Evolutionary conservation across 2,329 filamentous ascomycete species (phyloP).

Genomic region (Nannizzia gypsea): DNA sequence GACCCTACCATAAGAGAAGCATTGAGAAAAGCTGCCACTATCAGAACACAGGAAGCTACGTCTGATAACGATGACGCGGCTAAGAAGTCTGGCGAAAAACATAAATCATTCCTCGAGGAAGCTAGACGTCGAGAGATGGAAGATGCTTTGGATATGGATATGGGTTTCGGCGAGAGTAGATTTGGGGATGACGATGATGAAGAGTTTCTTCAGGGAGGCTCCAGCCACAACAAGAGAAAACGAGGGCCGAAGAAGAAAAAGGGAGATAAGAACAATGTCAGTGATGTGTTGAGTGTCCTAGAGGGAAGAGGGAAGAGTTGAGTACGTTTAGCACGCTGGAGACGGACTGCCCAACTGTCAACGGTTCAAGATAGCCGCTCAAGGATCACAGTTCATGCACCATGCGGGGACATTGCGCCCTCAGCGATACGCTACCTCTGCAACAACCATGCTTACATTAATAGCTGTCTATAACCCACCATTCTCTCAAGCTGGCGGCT

Average conservation of each 20-base stretch:
- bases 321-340: not conserved
- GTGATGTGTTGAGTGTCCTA: conserved; percentile 69
- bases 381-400: no score
- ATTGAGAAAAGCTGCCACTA: conserved; percentile 67
- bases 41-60: conserved; percentile 39
- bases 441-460: no score
- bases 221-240: conserved; percentile 35
- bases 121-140: conserved; percentile 49
- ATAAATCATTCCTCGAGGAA: conserved; percentile 60
- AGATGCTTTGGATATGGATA: conserved; percentile 82
- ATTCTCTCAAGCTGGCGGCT: no score
- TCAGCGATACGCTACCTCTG: no score
- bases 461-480: no score
- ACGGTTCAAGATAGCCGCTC: no score
- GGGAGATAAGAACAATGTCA: conserved; percentile 52
- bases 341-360: not conserved
- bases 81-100: conserved; percentile 54
- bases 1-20: conserved; percentile 74
- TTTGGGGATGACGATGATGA: conserved; percentile 81
- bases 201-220: conserved; percentile 44
- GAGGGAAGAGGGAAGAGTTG: conserved; percentile 47
- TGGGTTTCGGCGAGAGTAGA: conserved; percentile 83
- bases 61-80: conserved; percentile 39
- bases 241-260: conserved; percentile 45
- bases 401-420: no score